These are phyloP conservation scores for Chalciporus chontae DNA, from an alignment of 768 basidiomycete species.

Conservation along the genomic window DNA sequence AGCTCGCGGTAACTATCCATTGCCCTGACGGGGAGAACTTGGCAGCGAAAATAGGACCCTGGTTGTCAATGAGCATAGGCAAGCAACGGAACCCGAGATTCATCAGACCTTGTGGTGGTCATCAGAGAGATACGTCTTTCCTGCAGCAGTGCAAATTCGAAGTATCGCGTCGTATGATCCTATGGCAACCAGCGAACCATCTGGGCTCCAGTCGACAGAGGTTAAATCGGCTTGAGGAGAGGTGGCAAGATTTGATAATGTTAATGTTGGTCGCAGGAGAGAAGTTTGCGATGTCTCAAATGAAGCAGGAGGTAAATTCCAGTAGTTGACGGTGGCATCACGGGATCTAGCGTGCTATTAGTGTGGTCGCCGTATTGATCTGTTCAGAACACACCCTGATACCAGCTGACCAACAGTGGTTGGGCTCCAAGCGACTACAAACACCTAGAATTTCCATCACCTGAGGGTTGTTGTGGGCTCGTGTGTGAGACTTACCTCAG, in stretches of 20 bases:
- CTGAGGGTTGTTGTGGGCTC: constrained; percentile 9
- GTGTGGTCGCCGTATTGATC: constrained; percentile 1
- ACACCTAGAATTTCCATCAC: constrained; percentile 51
- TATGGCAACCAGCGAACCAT: constrained; percentile 71
- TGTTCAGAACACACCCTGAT: constrained; percentile 54
- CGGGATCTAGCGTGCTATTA: constrained; percentile 50
- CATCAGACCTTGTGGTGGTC: constrained; percentile 59
- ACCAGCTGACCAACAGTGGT: constrained; percentile 54
- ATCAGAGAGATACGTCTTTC: constrained; percentile 61
- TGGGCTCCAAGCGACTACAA: constrained; percentile 80
- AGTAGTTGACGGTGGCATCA: constrained; percentile 71
- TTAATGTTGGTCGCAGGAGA: constrained; percentile 34
- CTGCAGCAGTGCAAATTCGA: constrained; percentile 60
- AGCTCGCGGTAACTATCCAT: constrained; percentile 72
- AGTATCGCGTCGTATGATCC: constrained; percentile 75
- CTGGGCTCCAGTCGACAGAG: constrained; percentile 71
- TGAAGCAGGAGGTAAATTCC: constrained; percentile 53
- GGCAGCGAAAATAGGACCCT: constrained; percentile 80
- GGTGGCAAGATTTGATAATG: constrained; percentile 48
- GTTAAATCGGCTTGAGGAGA: constrained; percentile 61
- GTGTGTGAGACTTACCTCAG: constrained; percentile 44
- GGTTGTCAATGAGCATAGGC: constrained; percentile 21
- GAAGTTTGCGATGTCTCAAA: constrained; percentile 15
- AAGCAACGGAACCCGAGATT: neutral
- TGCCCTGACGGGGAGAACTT: constrained; percentile 72